phyloP scores from a whole-genome alignment of 164 flowering plant species.

The Saururus chinensis region DNA sequence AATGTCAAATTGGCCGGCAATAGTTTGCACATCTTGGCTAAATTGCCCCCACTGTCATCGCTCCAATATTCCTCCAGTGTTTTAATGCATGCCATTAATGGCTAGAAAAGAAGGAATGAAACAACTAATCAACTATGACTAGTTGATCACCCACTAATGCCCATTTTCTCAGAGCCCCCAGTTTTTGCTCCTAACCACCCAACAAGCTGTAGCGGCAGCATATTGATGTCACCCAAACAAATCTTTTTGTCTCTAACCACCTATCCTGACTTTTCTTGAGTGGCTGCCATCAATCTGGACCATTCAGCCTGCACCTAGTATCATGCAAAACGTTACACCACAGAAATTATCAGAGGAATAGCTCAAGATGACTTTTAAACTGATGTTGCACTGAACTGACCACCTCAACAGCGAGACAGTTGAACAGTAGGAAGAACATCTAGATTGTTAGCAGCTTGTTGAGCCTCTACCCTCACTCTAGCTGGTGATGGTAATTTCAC shows the following conservation, averaged over 20 bases:
- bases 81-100: background rate
- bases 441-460: no score
- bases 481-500: no score
- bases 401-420: no score
- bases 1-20: background rate
- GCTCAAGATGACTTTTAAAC: no score
- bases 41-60: background rate
- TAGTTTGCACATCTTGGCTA: background rate
- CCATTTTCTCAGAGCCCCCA: background rate
- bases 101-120: no score
- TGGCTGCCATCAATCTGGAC: background rate
- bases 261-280: background rate
- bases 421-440: no score
- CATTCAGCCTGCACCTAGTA: background rate
- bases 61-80: background rate
- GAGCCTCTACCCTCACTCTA: no score
- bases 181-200: background rate
- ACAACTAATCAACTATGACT: background rate
- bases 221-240: background rate
- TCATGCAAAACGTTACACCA: background rate
- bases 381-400: no score
- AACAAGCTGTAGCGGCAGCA: background rate
- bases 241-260: background rate
- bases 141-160: background rate
- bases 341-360: no score